phyloP scores from a whole-genome alignment of 2,329 filamentous ascomycete species.

The Fusarium austroafricanum region DNA sequence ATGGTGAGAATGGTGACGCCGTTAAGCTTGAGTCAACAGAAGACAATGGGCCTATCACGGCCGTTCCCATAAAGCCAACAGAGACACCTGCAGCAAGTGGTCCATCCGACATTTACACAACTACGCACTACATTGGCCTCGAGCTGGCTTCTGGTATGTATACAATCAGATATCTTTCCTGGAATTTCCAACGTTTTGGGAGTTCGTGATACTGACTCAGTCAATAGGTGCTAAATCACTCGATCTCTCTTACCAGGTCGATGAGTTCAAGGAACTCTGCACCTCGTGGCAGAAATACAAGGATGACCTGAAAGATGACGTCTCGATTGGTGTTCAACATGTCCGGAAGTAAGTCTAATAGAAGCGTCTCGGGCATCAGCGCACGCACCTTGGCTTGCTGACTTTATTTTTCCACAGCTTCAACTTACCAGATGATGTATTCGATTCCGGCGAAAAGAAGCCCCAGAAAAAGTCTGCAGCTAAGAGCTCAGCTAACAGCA shows the following conservation, averaged over 20 bases:
- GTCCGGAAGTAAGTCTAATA: slow-evolving; percentile 78
- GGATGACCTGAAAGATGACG: slow-evolving; percentile 69
- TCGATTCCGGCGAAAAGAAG: slow-evolving; percentile 80
- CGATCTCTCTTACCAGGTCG: slow-evolving; percentile 83
- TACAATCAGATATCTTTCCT: background rate
- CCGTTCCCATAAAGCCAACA: slow-evolving; percentile 15
- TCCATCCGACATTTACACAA: slow-evolving; percentile 75
- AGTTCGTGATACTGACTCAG: slow-evolving; percentile 48
- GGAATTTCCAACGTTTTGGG: background rate
- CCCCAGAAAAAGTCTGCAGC: slow-evolving; percentile 68
- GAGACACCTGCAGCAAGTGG: slow-evolving; percentile 19
- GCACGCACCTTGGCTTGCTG: slow-evolving; percentile 15
- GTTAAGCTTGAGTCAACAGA: slow-evolving; percentile 42
- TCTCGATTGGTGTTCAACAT: slow-evolving; percentile 81
- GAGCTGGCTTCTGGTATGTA: slow-evolving; percentile 78
- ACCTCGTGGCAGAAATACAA: slow-evolving; percentile 81
- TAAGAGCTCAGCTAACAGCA: slow-evolving; percentile 55
- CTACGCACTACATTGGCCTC: slow-evolving; percentile 93
- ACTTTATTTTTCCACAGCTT: slow-evolving; percentile 67
- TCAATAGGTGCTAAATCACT: slow-evolving; percentile 75
- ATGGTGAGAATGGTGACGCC: slow-evolving; percentile 46
- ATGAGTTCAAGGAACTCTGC: slow-evolving; percentile 88
- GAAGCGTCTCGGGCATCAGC: background rate
- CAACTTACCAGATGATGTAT: slow-evolving; percentile 90
- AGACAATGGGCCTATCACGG: slow-evolving; percentile 44